Evolutionary conservation across 805 yeast genomes (phyloP).

Genomic region (Wickerhamiella spandovensis): DNA sequence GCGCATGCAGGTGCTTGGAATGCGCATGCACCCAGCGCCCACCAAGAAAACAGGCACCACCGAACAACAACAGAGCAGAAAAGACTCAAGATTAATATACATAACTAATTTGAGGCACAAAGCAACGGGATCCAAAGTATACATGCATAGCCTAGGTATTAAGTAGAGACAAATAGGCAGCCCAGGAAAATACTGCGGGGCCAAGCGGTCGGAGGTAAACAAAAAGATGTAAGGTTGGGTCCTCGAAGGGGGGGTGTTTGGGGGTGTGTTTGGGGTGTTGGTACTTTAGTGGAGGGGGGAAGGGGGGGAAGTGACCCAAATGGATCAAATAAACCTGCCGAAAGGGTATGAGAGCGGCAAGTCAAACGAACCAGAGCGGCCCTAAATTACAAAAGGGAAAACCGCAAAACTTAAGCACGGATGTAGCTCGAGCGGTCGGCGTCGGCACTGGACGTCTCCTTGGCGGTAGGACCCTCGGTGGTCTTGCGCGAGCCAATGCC

Average conservation of each 20-base stretch:
- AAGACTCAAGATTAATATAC: no score
- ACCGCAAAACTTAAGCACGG: conserved; percentile 13
- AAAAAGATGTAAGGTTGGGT: not conserved
- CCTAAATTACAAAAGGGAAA: not conserved
- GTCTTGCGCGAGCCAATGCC: conserved; percentile 17
- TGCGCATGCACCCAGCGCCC: not conserved
- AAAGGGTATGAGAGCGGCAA: not conserved
- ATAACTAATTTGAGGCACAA: not conserved
- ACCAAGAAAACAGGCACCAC: no score
- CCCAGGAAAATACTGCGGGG: not conserved
- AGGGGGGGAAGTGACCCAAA: not conserved
- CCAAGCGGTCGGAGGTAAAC: not conserved
- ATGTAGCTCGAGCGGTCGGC: conserved; percentile 20
- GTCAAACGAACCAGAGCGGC: not conserved
- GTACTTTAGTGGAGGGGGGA: no score
- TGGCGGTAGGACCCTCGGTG: conserved; percentile 8
- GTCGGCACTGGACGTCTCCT: conserved; percentile 3
- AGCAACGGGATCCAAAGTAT: not conserved
- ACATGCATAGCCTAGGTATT: not conserved
- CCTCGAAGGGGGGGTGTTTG: no score
- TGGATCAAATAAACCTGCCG: no score
- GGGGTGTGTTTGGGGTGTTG: not conserved
- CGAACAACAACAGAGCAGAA: no score
- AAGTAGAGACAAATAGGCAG: not conserved
- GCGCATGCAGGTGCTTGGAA: not conserved